Percentiles rank a stretch among this genome's conserved stretches.
Evolutionary conservation across 2,329 filamentous ascomycete species (phyloP).

Genomic region (Pseudofabraea citricarpa): DNA sequence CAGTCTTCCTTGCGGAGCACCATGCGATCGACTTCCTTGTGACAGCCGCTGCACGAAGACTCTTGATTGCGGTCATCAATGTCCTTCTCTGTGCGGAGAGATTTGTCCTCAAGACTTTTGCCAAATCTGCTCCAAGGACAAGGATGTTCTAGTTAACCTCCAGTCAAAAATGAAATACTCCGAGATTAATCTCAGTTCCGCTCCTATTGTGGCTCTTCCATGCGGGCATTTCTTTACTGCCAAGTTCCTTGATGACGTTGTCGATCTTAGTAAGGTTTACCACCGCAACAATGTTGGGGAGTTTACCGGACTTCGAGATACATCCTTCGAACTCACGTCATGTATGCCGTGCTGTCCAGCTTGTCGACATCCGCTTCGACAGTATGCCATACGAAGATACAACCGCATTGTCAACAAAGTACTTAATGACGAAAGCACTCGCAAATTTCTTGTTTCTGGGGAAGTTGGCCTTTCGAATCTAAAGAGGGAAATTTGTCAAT

Average conservation of each 20-base stretch:
- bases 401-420: slow-evolving; percentile 30
- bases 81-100: slow-evolving; percentile 15
- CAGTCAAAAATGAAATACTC: slow-evolving; percentile 44
- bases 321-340: slow-evolving; percentile 14
- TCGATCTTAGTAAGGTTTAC: slow-evolving; percentile 41
- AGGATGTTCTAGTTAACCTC: slow-evolving; percentile 45
- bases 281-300: slow-evolving; percentile 8
- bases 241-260: slow-evolving; percentile 52
- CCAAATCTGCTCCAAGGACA: slow-evolving; percentile 36
- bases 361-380: slow-evolving; percentile 26
- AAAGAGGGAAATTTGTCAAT: too few relatives aligned
- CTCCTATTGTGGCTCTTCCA: slow-evolving; percentile 55
- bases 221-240: slow-evolving; percentile 61
- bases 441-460: slow-evolving; percentile 25
- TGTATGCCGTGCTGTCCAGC: slow-evolving; percentile 25
- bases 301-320: slow-evolving; percentile 19
- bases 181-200: slow-evolving; percentile 52
- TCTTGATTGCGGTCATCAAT: slow-evolving; percentile 14
- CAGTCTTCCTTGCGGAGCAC: slow-evolving; percentile 14
- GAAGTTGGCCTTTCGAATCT: slow-evolving; percentile 18
- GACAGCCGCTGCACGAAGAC: slow-evolving; percentile 9
- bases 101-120: slow-evolving; percentile 9
- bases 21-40: slow-evolving; percentile 14
- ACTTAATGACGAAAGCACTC: slow-evolving; percentile 31
- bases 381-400: slow-evolving; percentile 28